Evolutionary conservation across 2,329 filamentous ascomycete species (phyloP).

Genomic region (Microdochium paspali): DNA sequence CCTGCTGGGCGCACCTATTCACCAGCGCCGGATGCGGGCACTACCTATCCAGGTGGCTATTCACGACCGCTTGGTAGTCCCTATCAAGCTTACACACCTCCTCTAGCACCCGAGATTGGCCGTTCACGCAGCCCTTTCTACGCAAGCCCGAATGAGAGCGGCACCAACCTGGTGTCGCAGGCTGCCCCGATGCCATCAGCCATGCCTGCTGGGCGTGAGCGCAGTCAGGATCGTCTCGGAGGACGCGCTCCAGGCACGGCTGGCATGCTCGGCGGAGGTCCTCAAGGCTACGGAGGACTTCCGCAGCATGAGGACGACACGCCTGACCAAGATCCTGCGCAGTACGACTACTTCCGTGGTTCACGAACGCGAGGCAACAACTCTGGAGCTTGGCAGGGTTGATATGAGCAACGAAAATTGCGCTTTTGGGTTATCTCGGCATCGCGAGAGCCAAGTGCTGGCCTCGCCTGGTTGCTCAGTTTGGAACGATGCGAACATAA

Average conservation of each 20-base stretch:
- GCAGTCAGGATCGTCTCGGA: conserved; percentile 18
- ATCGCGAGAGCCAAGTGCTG: neutral
- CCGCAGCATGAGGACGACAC: conserved; percentile 40
- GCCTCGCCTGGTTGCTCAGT: neutral
- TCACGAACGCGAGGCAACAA: neutral
- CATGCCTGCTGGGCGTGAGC: conserved; percentile 18
- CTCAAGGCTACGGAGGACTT: conserved; percentile 49
- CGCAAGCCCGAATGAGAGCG: conserved; percentile 40
- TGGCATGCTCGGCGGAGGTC: conserved; percentile 48
- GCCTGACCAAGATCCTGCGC: conserved; percentile 29
- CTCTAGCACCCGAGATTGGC: conserved; percentile 14
- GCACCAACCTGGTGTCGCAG: conserved; percentile 39
- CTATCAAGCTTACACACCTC: conserved; percentile 4
- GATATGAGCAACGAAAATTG: neutral
- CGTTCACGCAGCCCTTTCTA: conserved; percentile 39
- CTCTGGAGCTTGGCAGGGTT: neutral
- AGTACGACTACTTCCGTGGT: conserved; percentile 48
- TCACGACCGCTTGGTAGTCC: conserved; percentile 13
- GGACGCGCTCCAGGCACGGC: conserved; percentile 15
- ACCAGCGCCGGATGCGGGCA: conserved; percentile 10
- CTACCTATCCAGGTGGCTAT: conserved; percentile 15
- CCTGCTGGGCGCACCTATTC: conserved; percentile 13
- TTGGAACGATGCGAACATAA: neutral
- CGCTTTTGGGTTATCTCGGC: neutral
- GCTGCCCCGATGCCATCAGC: conserved; percentile 42